Evolutionary conservation across 805 yeast genomes (phyloP).

Genomic region (Isabelozyma heimii): DNA sequence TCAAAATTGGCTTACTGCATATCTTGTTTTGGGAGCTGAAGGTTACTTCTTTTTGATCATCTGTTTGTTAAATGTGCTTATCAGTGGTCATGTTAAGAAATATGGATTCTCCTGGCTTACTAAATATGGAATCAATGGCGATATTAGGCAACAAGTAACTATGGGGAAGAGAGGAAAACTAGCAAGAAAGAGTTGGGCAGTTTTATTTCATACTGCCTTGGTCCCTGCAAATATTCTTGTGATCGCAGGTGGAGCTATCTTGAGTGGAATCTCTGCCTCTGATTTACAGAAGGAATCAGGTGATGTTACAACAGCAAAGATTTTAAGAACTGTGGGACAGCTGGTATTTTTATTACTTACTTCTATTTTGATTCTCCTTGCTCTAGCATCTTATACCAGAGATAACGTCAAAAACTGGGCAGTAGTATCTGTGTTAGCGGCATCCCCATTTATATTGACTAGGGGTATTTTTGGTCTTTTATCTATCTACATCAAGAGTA

Average conservation of each 20-base stretch:
- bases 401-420: slow-evolving; percentile 18
- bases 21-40: slow-evolving; percentile 37
- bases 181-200: background rate
- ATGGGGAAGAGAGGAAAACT: background rate
- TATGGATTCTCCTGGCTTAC: slow-evolving; percentile 27
- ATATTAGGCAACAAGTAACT: background rate
- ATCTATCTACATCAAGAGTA: slow-evolving; percentile 25
- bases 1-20: slow-evolving; percentile 35
- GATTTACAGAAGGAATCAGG: slow-evolving; percentile 7
- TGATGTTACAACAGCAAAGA: slow-evolving; percentile 15
- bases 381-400: slow-evolving; percentile 13
- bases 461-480: slow-evolving; percentile 36
- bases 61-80: slow-evolving; percentile 22
- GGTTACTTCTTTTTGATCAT: slow-evolving; percentile 36
- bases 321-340: slow-evolving; percentile 32
- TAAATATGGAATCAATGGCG: background rate
- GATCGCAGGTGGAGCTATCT: slow-evolving; percentile 29
- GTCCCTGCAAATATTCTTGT: slow-evolving; percentile 31
- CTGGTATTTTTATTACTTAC: slow-evolving; percentile 24
- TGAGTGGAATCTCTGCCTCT: slow-evolving; percentile 18
- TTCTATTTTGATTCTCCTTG: slow-evolving; percentile 13
- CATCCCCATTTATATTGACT: slow-evolving; percentile 28
- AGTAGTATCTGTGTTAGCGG: slow-evolving; percentile 16
- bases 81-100: slow-evolving; percentile 19
- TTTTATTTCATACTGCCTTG: slow-evolving; percentile 21